These are phyloP conservation scores for Decorospora gaudefroyi DNA, from an alignment of 2,329 filamentous ascomycete genomes.

Conservation along the genomic window DNA sequence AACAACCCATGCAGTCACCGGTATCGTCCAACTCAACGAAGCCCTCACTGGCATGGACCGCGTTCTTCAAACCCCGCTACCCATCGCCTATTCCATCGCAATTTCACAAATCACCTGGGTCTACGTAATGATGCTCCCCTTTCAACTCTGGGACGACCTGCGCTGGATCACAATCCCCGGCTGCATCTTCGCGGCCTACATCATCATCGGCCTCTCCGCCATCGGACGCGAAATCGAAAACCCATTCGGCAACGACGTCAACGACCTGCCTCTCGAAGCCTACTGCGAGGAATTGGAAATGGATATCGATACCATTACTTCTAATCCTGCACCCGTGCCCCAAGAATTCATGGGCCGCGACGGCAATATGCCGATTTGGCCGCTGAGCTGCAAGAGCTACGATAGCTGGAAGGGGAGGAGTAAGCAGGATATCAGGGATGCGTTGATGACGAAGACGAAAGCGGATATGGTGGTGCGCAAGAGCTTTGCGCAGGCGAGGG, in stretches of 20 bases:
- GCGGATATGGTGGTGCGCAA: constrained; percentile 43
- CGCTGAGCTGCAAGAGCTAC: constrained; percentile 54
- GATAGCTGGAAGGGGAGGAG: constrained; percentile 44
- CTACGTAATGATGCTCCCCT: constrained; percentile 79
- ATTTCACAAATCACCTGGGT: constrained; percentile 87
- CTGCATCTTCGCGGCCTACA: constrained; percentile 73
- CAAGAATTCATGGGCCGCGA: constrained; percentile 57
- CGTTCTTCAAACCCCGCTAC: constrained; percentile 79
- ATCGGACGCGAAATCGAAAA: constrained; percentile 86
- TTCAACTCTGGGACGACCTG: constrained; percentile 71
- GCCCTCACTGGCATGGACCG: constrained; percentile 73
- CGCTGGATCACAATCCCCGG: constrained; percentile 78
- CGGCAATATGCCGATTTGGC: constrained; percentile 62
- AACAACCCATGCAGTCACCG: constrained; percentile 59
- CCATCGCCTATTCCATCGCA: constrained; percentile 80
- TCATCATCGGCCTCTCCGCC: constrained; percentile 76
- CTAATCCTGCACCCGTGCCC: constrained; percentile 57
- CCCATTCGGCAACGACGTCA: constrained; percentile 82
- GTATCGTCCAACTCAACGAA: constrained; percentile 70
- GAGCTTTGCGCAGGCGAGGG: constrained; percentile 33
- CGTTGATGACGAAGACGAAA: constrained; percentile 50
- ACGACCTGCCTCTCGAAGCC: constrained; percentile 66
- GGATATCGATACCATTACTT: constrained; percentile 75
- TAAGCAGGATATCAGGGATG: constrained; percentile 51
- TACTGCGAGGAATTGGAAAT: constrained; percentile 75